A percentile compares a stretch with the other conserved stretches of the same genome.
These are phyloP conservation scores for Gynostemma pentaphyllum DNA, from an alignment of 306 rosid genomes.

Conservation along the genomic window DNA sequence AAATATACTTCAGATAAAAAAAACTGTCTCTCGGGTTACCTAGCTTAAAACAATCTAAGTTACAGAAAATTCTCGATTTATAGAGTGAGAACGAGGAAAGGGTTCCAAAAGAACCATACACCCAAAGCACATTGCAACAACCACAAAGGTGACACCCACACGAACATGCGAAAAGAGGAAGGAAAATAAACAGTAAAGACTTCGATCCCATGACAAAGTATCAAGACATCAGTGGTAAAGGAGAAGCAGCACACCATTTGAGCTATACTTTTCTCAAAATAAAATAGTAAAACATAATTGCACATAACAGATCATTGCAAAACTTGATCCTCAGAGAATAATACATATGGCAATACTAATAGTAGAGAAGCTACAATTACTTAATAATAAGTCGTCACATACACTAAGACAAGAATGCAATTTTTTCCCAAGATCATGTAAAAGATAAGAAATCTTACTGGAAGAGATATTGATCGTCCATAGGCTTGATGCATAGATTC, in stretches of 20 bases:
- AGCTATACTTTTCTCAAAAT: too few relatives aligned
- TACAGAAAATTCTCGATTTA: too few relatives aligned
- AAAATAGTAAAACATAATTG: background rate
- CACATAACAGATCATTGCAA: background rate
- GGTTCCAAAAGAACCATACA: too few relatives aligned
- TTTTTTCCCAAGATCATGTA: background rate
- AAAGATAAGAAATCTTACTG: conserved; percentile 26
- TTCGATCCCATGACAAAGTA: too few relatives aligned
- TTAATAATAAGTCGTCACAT: background rate
- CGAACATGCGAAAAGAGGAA: too few relatives aligned
- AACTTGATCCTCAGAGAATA: background rate
- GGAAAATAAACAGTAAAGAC: too few relatives aligned
- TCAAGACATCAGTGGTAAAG: too few relatives aligned
- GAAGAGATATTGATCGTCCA: conserved; percentile 32
- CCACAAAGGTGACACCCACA: too few relatives aligned
- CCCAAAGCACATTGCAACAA: too few relatives aligned
- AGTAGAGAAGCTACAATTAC: background rate
- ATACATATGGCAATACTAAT: background rate
- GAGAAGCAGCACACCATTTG: too few relatives aligned
- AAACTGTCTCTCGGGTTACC: background rate
- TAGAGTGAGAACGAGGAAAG: too few relatives aligned
- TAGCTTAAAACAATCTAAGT: background rate
- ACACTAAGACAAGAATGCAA: background rate
- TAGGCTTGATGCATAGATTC: conserved; percentile 20
- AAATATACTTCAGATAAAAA: background rate